These are phyloP conservation scores for Pythium aphanidermatum DNA, from an alignment of 352 stramenopile species.

Conservation along the genomic window DNA sequence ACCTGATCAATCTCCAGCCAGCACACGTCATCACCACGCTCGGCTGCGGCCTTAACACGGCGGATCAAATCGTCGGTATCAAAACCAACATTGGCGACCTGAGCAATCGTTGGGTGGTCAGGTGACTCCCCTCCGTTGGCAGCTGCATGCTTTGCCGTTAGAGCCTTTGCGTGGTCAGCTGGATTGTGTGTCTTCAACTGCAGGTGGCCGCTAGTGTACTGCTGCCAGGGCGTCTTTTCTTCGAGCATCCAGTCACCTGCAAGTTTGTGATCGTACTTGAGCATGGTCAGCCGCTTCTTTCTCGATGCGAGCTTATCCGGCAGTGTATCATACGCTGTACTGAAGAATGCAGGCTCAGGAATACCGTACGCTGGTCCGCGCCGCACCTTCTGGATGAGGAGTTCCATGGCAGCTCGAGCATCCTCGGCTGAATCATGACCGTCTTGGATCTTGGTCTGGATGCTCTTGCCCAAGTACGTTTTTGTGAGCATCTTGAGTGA, in stretches of 20 bases:
- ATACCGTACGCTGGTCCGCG: slow-evolving; percentile 69
- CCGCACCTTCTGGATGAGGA: slow-evolving; percentile 68
- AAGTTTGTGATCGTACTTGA: slow-evolving; percentile 24
- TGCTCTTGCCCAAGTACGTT: slow-evolving; percentile 73
- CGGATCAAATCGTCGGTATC: slow-evolving; percentile 26
- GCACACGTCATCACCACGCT: slow-evolving; percentile 40
- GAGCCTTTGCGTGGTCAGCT: slow-evolving; percentile 34
- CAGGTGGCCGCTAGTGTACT: slow-evolving; percentile 60
- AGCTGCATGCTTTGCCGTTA: slow-evolving; percentile 7
- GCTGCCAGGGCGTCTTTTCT: slow-evolving; percentile 63
- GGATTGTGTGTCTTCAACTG: slow-evolving; percentile 41
- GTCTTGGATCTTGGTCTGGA: slow-evolving; percentile 56
- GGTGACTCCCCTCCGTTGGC: neutral
- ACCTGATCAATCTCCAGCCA: slow-evolving; percentile 72
- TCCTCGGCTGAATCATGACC: slow-evolving; percentile 85
- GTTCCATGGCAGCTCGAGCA: slow-evolving; percentile 66
- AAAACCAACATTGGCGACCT: slow-evolving; percentile 10
- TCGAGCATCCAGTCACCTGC: slow-evolving; percentile 9
- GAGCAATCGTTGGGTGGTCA: slow-evolving; percentile 7
- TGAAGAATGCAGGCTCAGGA: slow-evolving; percentile 30
- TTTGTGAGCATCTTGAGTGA: slow-evolving; percentile 82
- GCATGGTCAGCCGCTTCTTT: slow-evolving; percentile 45
- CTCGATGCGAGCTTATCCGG: slow-evolving; percentile 42
- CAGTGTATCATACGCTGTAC: slow-evolving; percentile 58
- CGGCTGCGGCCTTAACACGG: slow-evolving; percentile 18